Evolutionary conservation across 2,329 filamentous ascomycete genomes (phyloP).

Genomic region (Zymoseptoria tritici): DNA sequence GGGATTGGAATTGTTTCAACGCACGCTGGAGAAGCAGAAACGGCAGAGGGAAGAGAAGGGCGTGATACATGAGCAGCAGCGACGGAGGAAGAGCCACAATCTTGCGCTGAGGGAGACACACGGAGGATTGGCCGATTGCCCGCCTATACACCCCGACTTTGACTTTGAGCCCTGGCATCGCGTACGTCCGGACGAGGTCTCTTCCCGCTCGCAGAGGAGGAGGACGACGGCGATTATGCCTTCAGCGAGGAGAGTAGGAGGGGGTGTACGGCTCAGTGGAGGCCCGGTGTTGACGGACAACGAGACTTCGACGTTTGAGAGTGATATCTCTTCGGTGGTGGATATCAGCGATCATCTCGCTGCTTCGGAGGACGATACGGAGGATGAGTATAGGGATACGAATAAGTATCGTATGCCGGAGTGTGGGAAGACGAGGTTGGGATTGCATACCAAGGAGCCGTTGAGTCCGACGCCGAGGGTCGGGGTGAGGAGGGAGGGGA

Average conservation of each 20-base stretch:
- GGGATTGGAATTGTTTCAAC: conserved; percentile 39
- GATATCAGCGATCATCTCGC: conserved; percentile 49
- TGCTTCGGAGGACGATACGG: conserved; percentile 41
- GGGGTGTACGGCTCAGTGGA: conserved; percentile 26
- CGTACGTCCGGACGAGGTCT: background rate
- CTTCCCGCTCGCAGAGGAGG: background rate
- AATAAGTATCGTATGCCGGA: conserved; percentile 69
- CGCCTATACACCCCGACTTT: background rate
- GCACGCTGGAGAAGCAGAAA: conserved; percentile 34
- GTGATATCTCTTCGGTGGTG: conserved; percentile 41
- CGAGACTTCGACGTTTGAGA: conserved; percentile 33
- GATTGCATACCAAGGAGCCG: conserved; percentile 26
- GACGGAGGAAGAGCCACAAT: conserved; percentile 27
- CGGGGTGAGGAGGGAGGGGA: conserved; percentile 4
- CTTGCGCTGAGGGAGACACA: background rate
- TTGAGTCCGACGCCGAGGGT: conserved; percentile 21
- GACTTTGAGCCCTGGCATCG: background rate
- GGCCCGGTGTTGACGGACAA: conserved; percentile 32
- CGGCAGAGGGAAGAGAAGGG: conserved; percentile 30
- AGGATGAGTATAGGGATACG: conserved; percentile 53
- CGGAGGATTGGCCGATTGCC: conserved; percentile 57
- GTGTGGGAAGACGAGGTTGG: conserved; percentile 51
- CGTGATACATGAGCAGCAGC: conserved; percentile 3
- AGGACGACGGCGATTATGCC: conserved; percentile 39
- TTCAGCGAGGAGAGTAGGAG: conserved; percentile 40